A percentile compares a stretch with the other conserved stretches of the same genome.
Evolutionary conservation across 1,139 yeast genomes (phyloP).

Genomic region (Nakaseomyces delphensis): DNA sequence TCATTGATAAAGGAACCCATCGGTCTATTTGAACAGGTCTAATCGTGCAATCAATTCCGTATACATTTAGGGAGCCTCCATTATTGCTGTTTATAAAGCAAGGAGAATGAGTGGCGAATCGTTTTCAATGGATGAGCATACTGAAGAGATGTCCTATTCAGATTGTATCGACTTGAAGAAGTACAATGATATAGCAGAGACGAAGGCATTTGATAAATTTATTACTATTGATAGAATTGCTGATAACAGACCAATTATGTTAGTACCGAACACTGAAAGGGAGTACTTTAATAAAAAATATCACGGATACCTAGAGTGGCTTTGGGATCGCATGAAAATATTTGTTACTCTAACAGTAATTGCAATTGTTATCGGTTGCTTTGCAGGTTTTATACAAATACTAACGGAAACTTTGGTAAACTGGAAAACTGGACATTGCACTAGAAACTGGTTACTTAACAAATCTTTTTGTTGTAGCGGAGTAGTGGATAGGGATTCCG

Average conservation of each 20-base stretch:
- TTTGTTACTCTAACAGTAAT: slow-evolving; percentile 71
- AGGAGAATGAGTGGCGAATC: slow-evolving; percentile 2
- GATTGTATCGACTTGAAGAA: slow-evolving; percentile 6
- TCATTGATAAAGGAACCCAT: too few species aligned
- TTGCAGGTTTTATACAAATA: slow-evolving; percentile 74
- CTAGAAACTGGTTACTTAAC: slow-evolving; percentile 59
- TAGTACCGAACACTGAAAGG: slow-evolving; percentile 8
- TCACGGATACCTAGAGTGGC: slow-evolving; percentile 24
- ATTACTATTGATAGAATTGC: slow-evolving; percentile 78
- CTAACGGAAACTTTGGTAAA: slow-evolving; percentile 83
- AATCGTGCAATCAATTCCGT: too few species aligned
- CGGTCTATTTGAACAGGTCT: too few species aligned
- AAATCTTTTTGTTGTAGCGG: slow-evolving; percentile 79
- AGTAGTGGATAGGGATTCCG: slow-evolving; percentile 15
- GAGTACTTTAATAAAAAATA: slow-evolving; percentile 11
- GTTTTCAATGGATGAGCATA: background rate
- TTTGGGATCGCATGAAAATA: slow-evolving; percentile 46
- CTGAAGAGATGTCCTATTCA: slow-evolving; percentile 4
- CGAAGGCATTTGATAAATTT: slow-evolving; percentile 47
- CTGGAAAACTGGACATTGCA: slow-evolving; percentile 70
- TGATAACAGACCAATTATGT: slow-evolving; percentile 40
- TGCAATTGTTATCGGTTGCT: slow-evolving; percentile 68
- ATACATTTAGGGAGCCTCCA: too few species aligned
- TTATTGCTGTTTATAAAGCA: too few species aligned
- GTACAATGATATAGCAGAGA: slow-evolving; percentile 23